Base-by-base conservation (phyloP, 352 stramenopile genomes). In the Hyaloperonospora arabidopsidis region DNA sequence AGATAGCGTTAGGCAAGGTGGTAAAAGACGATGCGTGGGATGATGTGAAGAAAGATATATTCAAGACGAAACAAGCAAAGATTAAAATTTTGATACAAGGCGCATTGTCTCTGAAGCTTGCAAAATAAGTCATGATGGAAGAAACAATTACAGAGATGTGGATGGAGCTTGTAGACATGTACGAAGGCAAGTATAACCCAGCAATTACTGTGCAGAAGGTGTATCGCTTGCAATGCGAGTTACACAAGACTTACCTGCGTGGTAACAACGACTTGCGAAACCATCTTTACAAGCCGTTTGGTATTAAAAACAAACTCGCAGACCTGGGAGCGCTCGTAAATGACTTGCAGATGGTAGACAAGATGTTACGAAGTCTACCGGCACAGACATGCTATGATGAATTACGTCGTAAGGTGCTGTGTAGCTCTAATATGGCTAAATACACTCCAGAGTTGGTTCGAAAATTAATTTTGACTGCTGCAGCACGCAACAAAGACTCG, bases 51-150 rank as follows among this genome's bases (percentile, higher is more conserved):
- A 61, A 57, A n/a, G 35, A 49, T 10, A 18, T 49, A 5, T 54
- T 59, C 43, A 56, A 56, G 51, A 59, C 46, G 23, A 28, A 15
- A 21, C 52, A 58, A 5, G 32, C 29, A 2, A 45, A 52, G 22
- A 40, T 52, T n/a, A n/a, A 46, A 0, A 57, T 63, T 13, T 48
- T 36, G 15, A 64, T n/a, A n/a, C n/a, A n/a, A n/a, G n/a, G n/a
- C n/a, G n/a, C n/a, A n/a, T n/a, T n/a, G n/a, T n/a, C n/a, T n/a
- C n/a, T 29, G 38, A 46, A 41, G 17, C 22, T 64, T 46, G 47
- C 47, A 4, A 53, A 53, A n/a, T n/a, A n/a, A n/a, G n/a, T n/a
- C n/a, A n/a, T n/a, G 35, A 7, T 18, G n/a, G 43, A 52, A 18
- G 19, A 28, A n/a, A 44, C 46, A 7, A 32, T n/a, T 11, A 53